Base-by-base conservation (phyloP, 2,329 filamentous ascomycete genomes). In the Cytospora paraplurivora region DNA sequence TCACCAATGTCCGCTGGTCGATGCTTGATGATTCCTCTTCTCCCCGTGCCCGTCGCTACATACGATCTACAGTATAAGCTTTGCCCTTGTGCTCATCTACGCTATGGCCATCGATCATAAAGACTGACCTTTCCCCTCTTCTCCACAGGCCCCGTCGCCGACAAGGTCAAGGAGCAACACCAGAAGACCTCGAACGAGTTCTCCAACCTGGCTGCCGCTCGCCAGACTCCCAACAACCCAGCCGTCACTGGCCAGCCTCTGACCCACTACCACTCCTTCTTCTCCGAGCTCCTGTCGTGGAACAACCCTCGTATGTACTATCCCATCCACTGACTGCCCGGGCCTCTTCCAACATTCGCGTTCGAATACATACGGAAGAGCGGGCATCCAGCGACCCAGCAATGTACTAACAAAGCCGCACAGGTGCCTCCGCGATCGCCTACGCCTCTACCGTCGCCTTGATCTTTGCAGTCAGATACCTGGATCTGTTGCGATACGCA, bases 181-280 rank as follows among this genome's bases (percentile, higher is more conserved):
- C 77, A 79, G 64, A 86, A 85, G 79, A 82, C 85, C 62, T 74
- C 78, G 62, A 72, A 74, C 69, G 85, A 88, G 77, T 77, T 87
- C 67, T 81, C 80, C 71, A 85, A 84, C 73, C 79, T 87, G 55
- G 84, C 84, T 70, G 81, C 81, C 66, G 73, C 84, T 68, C 84
- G 85, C 72, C 80, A 80, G 72, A 83, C 83, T 56, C 85, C 85
- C 61, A 68, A 76, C 57, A 77, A 78, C 63, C 79, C 79, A 38
- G 80, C 85, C 70, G 84, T 83, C 66, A 87, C 84, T 54, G 85
- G 84, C 70, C 85, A 88, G 75, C 82, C 83, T 57, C 76, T 89
- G 72, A 89, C 86, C 64, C 85, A 88, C 76, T 90, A 89, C 74
- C 87, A 90, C 78, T 89, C 86, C 17, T 85, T 89, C 77, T 90